Evolutionary conservation across 352 stramenopile species (phyloP), one percentile per base, ranked within the genome.

Genomic region (Phytophthora ramorum): DNA sequence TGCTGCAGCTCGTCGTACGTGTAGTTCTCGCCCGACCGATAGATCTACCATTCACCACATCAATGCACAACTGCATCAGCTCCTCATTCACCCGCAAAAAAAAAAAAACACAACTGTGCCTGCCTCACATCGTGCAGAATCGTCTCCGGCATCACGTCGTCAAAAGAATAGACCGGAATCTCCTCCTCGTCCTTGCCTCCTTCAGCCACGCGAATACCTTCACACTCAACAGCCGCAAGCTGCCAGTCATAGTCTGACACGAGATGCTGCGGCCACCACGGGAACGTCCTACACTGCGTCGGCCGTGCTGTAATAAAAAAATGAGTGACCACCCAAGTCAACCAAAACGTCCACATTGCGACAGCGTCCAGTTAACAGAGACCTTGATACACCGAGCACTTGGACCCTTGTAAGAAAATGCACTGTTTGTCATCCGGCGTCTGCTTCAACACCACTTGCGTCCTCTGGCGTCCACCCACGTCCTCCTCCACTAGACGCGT

Each of bases 181-280:
- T 63, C 34, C 28, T 59, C 44, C 17, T 53, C 7, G 2, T 59
- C 16, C 17, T 46, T 4, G 7, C 48, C 20, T 17, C 17, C 35
- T 61, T 50, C 4, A 43, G 46, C 26, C 4, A 70, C 24, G 2
- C 46, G 50, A 44, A 94, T 91, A 12, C 86, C 86, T 76, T 94
- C 86, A 55, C 86, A 95, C 17, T 86, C 57, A 3, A 44, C 53
- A 28, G 86, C 83, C 1, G 83, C 75, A 9, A 92, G 67, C 17
- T 76, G 73, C 86, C 86, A 95, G 50, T 95, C 86, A 75, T 93
- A 93, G 52, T 89, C 74, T 3, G 86, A 92, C 56, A 92, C 76
- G 7, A 94, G 53, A 57, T 92, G 58, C 53, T 93, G 84, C 34
- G 84, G 86, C 86, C 86, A 95, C 81, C 85, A 95, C 38, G 86